A percentile compares a stretch with the other conserved stretches of the same genome.
Evolutionary conservation across 2,329 filamentous ascomycete genomes (phyloP).

Genomic region (Leptodontidium sp.): DNA sequence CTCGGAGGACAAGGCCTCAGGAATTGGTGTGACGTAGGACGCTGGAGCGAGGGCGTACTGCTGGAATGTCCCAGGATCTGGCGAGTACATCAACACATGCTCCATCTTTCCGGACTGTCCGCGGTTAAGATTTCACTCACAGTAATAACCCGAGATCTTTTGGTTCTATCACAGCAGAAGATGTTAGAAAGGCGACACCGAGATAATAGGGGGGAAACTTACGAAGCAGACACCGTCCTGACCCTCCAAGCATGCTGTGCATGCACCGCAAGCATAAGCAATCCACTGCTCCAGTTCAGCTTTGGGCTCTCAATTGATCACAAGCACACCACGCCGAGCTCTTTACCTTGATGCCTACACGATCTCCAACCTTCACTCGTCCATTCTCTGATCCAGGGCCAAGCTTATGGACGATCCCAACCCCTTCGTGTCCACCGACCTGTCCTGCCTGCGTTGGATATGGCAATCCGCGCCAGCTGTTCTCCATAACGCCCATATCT

Average conservation of each 20-base stretch:
- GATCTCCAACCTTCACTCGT: constrained; percentile 69
- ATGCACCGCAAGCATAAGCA: constrained; percentile 61
- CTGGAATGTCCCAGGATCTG: constrained; percentile 72
- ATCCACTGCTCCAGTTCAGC: constrained; percentile 55
- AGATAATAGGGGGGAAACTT: constrained; percentile 46
- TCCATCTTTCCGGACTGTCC: not conserved
- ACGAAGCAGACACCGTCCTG: constrained; percentile 73
- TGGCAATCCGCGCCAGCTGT: constrained; percentile 56
- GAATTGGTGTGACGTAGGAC: constrained; percentile 75
- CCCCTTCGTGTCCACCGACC: constrained; percentile 75
- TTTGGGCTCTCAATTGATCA: constrained; percentile 23
- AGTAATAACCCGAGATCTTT: constrained; percentile 71
- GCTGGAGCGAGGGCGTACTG: constrained; percentile 66
- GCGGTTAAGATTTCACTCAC: constrained; percentile 39
- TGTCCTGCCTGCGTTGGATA: constrained; percentile 66
- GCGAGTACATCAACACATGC: constrained; percentile 9
- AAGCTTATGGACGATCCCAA: constrained; percentile 70
- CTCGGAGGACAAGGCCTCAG: constrained; percentile 64
- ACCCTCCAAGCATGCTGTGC: constrained; percentile 60
- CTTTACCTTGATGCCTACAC: constrained; percentile 72
- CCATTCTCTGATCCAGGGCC: constrained; percentile 65
- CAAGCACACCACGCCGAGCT: constrained; percentile 10
- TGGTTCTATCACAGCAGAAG: constrained; percentile 49
- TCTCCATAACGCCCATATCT: constrained; percentile 65
- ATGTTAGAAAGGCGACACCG: constrained; percentile 24